Conservation (phyloP, 108 stramenopile species). For the Fragilariopsis cylindrus region DNA sequence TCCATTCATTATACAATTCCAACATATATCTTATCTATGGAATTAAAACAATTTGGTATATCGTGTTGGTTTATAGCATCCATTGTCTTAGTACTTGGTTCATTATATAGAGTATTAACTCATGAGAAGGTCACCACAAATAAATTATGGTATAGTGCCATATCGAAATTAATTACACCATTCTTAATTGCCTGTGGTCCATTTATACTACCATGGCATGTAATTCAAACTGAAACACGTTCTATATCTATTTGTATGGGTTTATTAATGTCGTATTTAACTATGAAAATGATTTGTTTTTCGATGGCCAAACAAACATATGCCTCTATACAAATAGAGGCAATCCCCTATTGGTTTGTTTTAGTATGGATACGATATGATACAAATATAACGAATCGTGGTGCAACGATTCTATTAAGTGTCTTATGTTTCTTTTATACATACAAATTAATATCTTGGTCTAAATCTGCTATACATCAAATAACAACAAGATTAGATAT, state of each 20-base stretch:
- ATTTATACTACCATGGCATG: conserved; percentile 13
- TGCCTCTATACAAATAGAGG: conserved; percentile 68
- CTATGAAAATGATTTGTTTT: conserved; percentile 86
- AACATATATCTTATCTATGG: neutral
- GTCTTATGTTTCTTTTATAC: conserved; percentile 56
- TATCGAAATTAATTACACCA: conserved; percentile 16
- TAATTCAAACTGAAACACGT: neutral
- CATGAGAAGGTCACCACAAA: neutral
- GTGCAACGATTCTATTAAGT: conserved; percentile 35
- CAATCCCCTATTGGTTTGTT: conserved; percentile 48
- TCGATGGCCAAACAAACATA: conserved; percentile 83
- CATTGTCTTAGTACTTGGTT: neutral
- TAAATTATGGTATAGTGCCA: conserved; percentile 4
- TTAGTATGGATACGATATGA: conserved; percentile 39
- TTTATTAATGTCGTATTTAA: conserved; percentile 64
- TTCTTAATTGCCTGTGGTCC: conserved; percentile 7
- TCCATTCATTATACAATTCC: neutral
- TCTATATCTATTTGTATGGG: conserved; percentile 36
- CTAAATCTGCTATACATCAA: conserved; percentile 55
- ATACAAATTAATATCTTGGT: conserved; percentile 54
- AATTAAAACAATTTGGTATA: neutral
- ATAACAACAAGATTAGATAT: conserved; percentile 64
- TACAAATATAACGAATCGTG: conserved; percentile 31
- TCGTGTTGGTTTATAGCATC: neutral
- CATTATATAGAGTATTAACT: neutral